A percentile compares a stretch with the other conserved stretches of the same genome.
Evolutionary conservation across 495 filamentous ascomycete genomes (phyloP).

Genomic region (Xeromyces bisporus): DNA sequence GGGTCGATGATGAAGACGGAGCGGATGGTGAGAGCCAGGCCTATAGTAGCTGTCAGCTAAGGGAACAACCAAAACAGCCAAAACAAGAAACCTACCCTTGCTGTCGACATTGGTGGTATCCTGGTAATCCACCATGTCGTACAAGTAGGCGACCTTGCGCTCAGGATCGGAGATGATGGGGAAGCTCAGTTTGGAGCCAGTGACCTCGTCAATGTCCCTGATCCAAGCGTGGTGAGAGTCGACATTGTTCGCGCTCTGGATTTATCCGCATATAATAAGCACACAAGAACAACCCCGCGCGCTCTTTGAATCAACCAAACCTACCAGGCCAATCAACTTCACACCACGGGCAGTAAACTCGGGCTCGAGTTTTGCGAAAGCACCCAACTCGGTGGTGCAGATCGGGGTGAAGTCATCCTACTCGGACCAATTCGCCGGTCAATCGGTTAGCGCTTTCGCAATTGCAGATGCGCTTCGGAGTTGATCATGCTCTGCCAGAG

Average conservation of each 20-base stretch:
- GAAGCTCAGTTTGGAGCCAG: conserved; percentile 64
- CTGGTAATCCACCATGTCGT: conserved; percentile 92
- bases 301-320: conserved; percentile 39
- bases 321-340: conserved; percentile 88
- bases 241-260: conserved; percentile 29
- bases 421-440: neutral
- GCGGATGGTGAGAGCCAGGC: conserved; percentile 91
- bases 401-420: conserved; percentile 69
- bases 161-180: conserved; percentile 97
- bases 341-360: conserved; percentile 89
- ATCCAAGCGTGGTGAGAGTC: conserved; percentile 58
- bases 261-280: conserved; percentile 9
- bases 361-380: conserved; percentile 89
- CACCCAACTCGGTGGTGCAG: conserved; percentile 97
- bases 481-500: too few relatives aligned
- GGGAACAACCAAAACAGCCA: neutral
- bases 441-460: conserved; percentile 1
- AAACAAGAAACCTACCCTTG: conserved; percentile 41
- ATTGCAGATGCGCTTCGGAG: too few relatives aligned
- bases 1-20: conserved; percentile 98
- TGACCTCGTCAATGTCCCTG: conserved; percentile 91
- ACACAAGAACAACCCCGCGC: conserved; percentile 53
- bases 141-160: conserved; percentile 75
- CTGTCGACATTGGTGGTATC: conserved; percentile 76
- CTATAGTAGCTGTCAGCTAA: neutral